Base-by-base conservation (phyloP, 2,329 filamentous ascomycete species). In the Lizonia empirigonia region DNA sequence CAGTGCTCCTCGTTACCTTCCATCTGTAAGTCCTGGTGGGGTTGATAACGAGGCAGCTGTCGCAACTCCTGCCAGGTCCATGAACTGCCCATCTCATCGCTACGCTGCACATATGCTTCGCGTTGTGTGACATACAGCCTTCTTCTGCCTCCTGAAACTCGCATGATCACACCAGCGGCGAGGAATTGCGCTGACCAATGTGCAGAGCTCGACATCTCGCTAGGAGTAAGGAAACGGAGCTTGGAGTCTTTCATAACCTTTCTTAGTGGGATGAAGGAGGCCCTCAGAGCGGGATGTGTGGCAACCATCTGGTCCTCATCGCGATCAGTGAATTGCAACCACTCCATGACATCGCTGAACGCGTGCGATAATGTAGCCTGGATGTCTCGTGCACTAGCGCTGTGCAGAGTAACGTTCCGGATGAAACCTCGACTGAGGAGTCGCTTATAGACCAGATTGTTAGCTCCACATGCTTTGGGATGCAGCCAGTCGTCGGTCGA, bases 101-200 rank as follows among this genome's bases (percentile, higher is more conserved):
- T 70, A 54, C 85, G 82, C 64, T 93, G 89, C 2, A 89, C 74
- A 58, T 93, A 93, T 1, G 87, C 86, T 59, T 88, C 85, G 3
- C 86, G 83, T 51, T 90, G 87, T 1, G 89, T 93, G 50, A 92
- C 80, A 72, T 89, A 93, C 10, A 93, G 80, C 7, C 89, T 81
- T 55, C 85, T 85, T 56, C 78, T 72, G 7, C 77, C 77, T 19
- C 82, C 80, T 8, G 82, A 80, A 23, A 85, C 81, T 63, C 86
- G 85, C 89, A 92, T 92, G 63, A 89, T 82, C 29, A 91, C 83
- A 38, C 82, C 85, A 1, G 87, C 85, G 40, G 80, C 80, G 22
- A 93, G 78, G 56, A 92, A 92, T 8, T 83, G 78, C 2, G 86
- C 83, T 42, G 85, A 84, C 89, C 89, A 93, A 2, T 85, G 72